Base-by-base conservation (phyloP, 2,329 filamentous ascomycete species). In the Magnaporthiopsis rhizophila region DNA sequence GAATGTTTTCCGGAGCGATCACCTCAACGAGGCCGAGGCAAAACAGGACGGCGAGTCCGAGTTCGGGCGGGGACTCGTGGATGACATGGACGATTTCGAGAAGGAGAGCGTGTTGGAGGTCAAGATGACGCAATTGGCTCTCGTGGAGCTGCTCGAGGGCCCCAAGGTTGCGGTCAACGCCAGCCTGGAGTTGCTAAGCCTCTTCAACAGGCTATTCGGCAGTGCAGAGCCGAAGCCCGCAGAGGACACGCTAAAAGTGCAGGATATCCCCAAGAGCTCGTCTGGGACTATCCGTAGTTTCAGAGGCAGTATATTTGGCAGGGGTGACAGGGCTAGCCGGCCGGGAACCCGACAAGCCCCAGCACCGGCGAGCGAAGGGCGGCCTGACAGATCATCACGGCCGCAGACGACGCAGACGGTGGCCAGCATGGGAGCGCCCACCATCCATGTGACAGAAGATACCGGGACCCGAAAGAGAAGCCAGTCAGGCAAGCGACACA, bases 81-180 rank as follows among this genome's bases (percentile, higher is more conserved):
- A 94, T 68, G 86, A 90, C 59, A 91, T 97, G 86, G 89, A 92
- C 67, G 86, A 88, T 65, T 86, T 87, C 32, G 93, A 98, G 72
- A 96, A 92, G 72, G 91, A 93, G 74, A 85, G 86, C 61, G 88
- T 99, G 58, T 77, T 99, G n/a, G 91, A 98, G 74, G 87, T 97
- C 66, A 96, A 96, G 75, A 96, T 98, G 86, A 97, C 94, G 13
- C 93, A 98, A 71, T 80, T 99, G 66, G 84, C 90, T 4, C 83
- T 99, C 26, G 76, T 95, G 3, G 94, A 98, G 75, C 79, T 95
- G 21, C 79, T 91, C 3, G 92, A 97, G 72, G 92, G 92, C 0
- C 87, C 92, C 0, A 88, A 91, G 65, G 86, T 89, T 65, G 94
- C 95, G 24, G 91, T 98, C 62, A 97, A 97, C 72, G 88, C 90